Conservation (phyloP, 805 yeast genomes). For the Scheffersomyces amazonensis region DNA sequence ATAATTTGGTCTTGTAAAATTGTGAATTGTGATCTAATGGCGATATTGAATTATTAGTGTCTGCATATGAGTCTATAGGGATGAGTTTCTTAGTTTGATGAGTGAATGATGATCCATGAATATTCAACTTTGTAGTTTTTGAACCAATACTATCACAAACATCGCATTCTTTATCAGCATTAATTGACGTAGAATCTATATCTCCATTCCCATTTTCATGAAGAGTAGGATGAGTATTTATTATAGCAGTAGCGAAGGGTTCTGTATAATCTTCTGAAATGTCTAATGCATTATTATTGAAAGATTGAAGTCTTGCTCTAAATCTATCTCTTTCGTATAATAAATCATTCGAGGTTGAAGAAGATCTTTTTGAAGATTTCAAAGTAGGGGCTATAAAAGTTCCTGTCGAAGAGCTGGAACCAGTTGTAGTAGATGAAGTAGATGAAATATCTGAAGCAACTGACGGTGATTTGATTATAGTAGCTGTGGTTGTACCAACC, state of each 20-base stretch:
- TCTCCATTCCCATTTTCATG: background rate
- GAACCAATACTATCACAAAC: constrained; percentile 33
- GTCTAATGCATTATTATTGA: constrained; percentile 17
- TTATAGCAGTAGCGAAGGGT: background rate
- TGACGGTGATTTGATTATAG: background rate
- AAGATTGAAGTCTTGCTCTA: constrained; percentile 33
- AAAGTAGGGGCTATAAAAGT: background rate
- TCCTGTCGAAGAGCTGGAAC: background rate
- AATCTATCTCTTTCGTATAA: constrained; percentile 40
- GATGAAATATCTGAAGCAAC: background rate
- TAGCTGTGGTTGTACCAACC: background rate
- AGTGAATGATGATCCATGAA: constrained; percentile 1
- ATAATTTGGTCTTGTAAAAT: constrained; percentile 9
- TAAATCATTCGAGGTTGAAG: constrained; percentile 38
- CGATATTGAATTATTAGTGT: constrained; percentile 4
- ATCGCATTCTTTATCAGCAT: constrained; percentile 18
- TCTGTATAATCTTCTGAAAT: constrained; percentile 2
- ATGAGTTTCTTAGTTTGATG: background rate
- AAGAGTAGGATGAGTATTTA: background rate
- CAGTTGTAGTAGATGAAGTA: background rate
- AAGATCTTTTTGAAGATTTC: constrained; percentile 25
- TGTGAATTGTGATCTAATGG: constrained; percentile 16
- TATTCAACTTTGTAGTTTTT: constrained; percentile 37
- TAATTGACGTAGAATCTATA: background rate
- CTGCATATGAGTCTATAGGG: background rate